These are phyloP conservation scores for Mangifera indica DNA, from an alignment of 345 rosid species.

Conservation along the genomic window DNA sequence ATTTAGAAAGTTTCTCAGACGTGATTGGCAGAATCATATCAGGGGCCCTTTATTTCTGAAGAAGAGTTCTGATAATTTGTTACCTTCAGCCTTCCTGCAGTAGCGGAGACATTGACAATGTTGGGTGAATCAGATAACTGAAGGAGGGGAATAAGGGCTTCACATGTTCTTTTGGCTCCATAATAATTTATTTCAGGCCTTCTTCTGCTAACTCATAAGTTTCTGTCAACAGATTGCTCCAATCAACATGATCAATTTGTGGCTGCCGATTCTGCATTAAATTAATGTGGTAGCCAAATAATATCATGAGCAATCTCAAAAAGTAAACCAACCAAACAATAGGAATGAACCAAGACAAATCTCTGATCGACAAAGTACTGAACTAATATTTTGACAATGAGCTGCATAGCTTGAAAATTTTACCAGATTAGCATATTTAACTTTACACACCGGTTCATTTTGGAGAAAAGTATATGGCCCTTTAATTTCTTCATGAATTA, in stretches of 20 bases:
- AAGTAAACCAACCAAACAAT: too few species aligned
- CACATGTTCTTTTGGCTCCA: slow-evolving; percentile 34
- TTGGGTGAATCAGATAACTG: slow-evolving; percentile 38
- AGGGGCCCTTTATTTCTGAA: not conserved
- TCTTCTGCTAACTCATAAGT: slow-evolving; percentile 27
- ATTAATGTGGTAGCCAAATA: not conserved
- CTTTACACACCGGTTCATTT: too few species aligned
- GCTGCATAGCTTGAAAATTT: too few species aligned
- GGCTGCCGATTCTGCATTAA: not conserved
- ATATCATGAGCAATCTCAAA: too few species aligned
- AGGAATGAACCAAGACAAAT: too few species aligned
- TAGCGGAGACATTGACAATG: slow-evolving; percentile 36
- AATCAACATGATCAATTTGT: not conserved
- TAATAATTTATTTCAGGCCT: slow-evolving; percentile 49
- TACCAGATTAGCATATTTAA: too few species aligned
- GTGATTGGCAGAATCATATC: too few species aligned
- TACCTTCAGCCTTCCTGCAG: slow-evolving; percentile 28
- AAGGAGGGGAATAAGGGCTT: slow-evolving; percentile 26
- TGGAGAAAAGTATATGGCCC: too few species aligned
- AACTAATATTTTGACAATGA: too few species aligned
- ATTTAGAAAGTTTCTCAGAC: too few species aligned
- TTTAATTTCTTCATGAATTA: not conserved
- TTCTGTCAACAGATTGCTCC: slow-evolving; percentile 23
- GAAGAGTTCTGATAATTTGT: not conserved
- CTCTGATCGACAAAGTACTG: too few species aligned